Evolutionary conservation across 2,329 filamentous ascomycete species (phyloP).

Genomic region (Botryotinia narcissicola): DNA sequence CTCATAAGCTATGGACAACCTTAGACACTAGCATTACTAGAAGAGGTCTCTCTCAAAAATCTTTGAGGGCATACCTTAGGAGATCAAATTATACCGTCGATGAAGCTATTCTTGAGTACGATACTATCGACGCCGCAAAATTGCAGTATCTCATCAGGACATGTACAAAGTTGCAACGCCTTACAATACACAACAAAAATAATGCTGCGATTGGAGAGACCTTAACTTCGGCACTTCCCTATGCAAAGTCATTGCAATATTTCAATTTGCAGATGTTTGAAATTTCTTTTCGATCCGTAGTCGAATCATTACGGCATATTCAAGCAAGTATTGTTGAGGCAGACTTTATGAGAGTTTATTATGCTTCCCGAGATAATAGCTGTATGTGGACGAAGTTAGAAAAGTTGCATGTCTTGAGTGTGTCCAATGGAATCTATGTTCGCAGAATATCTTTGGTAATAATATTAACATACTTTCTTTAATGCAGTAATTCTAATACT

Average conservation of each 20-base stretch:
- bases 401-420: slow-evolving; percentile 25
- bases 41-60: slow-evolving; percentile 27
- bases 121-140: slow-evolving; percentile 27
- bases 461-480: not conserved
- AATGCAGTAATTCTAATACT: not conserved
- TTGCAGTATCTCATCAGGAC: slow-evolving; percentile 30
- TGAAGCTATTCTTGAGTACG: slow-evolving; percentile 30
- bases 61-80: slow-evolving; percentile 32
- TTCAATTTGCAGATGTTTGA: slow-evolving; percentile 24
- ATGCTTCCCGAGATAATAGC: slow-evolving; percentile 13
- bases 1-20: slow-evolving; percentile 35
- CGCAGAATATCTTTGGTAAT: not conserved
- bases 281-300: slow-evolving; percentile 24
- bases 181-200: slow-evolving; percentile 30
- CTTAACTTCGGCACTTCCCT: slow-evolving; percentile 28
- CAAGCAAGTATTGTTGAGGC: slow-evolving; percentile 27
- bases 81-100: slow-evolving; percentile 36
- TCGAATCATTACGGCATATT: slow-evolving; percentile 25
- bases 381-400: slow-evolving; percentile 21
- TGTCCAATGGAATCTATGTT: not conserved
- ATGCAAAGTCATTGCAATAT: slow-evolving; percentile 27
- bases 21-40: slow-evolving; percentile 32
- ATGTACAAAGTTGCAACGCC: slow-evolving; percentile 32
- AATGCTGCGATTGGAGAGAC: slow-evolving; percentile 30
- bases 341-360: slow-evolving; percentile 21